A percentile compares a stretch with the other conserved stretches of the same genome.
Conservation (phyloP, 2,329 filamentous ascomycete genomes). For the Ceratocystiopsis minuta region DNA sequence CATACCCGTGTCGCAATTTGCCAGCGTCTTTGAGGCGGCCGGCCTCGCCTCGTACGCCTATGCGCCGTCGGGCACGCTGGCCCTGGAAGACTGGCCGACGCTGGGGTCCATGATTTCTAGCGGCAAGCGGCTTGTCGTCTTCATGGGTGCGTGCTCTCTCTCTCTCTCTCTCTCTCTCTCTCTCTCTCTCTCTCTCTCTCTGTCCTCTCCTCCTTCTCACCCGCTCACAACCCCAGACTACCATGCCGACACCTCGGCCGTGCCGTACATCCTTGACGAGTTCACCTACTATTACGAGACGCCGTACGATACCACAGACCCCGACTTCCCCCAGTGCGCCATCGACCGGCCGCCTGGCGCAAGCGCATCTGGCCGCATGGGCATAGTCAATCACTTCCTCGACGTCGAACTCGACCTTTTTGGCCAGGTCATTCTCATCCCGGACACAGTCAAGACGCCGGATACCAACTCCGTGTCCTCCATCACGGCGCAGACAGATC, state of each 20-base stretch:
- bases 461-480: conserved; percentile 30
- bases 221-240: conserved; percentile 34
- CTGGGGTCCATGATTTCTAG: conserved; percentile 44
- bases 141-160: conserved; percentile 35
- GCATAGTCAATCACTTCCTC: conserved; percentile 45
- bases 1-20: conserved; percentile 37
- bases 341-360: conserved; percentile 39
- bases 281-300: conserved; percentile 53
- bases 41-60: conserved; percentile 41
- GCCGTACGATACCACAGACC: conserved; percentile 42
- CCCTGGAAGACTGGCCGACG: conserved; percentile 48
- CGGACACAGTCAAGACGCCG: conserved; percentile 15
- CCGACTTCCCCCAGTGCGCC: conserved; percentile 44
- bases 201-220: background rate
- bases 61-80: conserved; percentile 23
- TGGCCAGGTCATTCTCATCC: conserved; percentile 11
- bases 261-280: conserved; percentile 46
- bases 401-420: conserved; percentile 23
- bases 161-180: background rate
- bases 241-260: conserved; percentile 25
- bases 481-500: conserved; percentile 21
- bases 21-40: conserved; percentile 32
- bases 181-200: background rate
- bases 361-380: conserved; percentile 23
- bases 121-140: conserved; percentile 48